Evolutionary conservation across 129 eudicot species (phyloP).

Genomic region (Arctium lappa): DNA sequence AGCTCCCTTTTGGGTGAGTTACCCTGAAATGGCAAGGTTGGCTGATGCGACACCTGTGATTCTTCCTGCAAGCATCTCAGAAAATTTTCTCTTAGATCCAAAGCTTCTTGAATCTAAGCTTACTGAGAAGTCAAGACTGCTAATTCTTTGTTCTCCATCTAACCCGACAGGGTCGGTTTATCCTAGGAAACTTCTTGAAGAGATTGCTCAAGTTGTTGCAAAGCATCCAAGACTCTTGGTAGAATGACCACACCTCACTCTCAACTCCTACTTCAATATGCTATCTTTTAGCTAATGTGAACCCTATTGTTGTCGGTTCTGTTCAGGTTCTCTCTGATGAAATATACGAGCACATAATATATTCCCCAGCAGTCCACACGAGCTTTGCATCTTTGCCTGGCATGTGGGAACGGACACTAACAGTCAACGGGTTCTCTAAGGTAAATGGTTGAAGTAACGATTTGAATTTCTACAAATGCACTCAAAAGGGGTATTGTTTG

Average conservation of each 20-base stretch:
- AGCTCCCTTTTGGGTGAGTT: conserved; percentile 97
- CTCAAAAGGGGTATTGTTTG: not conserved
- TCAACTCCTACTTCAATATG: not conserved
- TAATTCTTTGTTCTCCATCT: conserved; percentile 94
- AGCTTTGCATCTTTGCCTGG: conserved; percentile 99
- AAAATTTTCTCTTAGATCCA: conserved; percentile 83
- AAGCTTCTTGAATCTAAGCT: conserved; percentile 79
- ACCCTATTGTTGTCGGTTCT: conserved; percentile 1
- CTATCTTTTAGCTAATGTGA: conserved; percentile 7
- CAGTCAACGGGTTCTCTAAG: conserved; percentile 97
- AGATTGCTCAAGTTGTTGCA: conserved; percentile 78
- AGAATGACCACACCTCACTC: conserved; percentile 7
- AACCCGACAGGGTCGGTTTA: conserved; percentile 95
- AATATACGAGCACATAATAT: conserved; percentile 91
- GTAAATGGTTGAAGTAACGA: conserved; percentile 32
- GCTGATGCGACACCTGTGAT: conserved; percentile 95
- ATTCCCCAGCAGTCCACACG: conserved; percentile 85
- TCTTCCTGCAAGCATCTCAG: conserved; percentile 76
- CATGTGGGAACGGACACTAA: conserved; percentile 95
- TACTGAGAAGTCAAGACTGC: conserved; percentile 81
- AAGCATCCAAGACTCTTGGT: conserved; percentile 95
- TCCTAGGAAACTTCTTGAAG: conserved; percentile 69
- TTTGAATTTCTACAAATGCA: not conserved
- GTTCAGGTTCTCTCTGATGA: conserved; percentile 86
- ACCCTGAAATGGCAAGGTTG: conserved; percentile 96